Conservation (phyloP, 805 yeast genomes). For the Barnettozyma sucrosica region DNA sequence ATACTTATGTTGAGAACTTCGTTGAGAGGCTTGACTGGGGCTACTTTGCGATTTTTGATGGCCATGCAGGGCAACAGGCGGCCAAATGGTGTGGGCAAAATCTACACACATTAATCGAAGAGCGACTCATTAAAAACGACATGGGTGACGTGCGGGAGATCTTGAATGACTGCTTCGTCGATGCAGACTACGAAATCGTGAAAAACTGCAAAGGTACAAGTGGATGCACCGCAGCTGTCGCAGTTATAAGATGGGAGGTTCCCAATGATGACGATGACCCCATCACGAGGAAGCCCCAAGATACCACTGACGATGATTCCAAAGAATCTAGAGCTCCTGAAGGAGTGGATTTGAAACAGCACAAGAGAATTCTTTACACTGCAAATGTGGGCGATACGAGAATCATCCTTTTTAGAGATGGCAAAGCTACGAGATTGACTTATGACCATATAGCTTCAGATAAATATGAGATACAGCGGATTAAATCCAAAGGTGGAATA, state of each 20-base stretch:
- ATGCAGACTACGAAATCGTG: constrained; percentile 67
- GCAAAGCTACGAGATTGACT: constrained; percentile 69
- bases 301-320: constrained; percentile 3
- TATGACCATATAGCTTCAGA: constrained; percentile 95
- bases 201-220: constrained; percentile 62
- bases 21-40: constrained; percentile 93
- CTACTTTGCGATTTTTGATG: constrained; percentile 92
- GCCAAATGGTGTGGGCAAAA: constrained; percentile 94
- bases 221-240: constrained; percentile 96
- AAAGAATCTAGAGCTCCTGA: background rate
- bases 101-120: constrained; percentile 64
- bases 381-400: constrained; percentile 96
- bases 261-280: constrained; percentile 20
- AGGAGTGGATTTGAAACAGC: constrained; percentile 25
- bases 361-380: constrained; percentile 75
- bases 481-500: constrained; percentile 76
- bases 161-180: constrained; percentile 61
- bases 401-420: constrained; percentile 69
- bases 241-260: constrained; percentile 79
- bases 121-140: constrained; percentile 44
- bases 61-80: constrained; percentile 92
- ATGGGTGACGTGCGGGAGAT: constrained; percentile 55
- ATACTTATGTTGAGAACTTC: constrained; percentile 85
- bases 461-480: constrained; percentile 65
- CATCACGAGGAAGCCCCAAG: background rate